Evolutionary conservation across 306 rosid genomes (phyloP).

Genomic region (Inga laurina): DNA sequence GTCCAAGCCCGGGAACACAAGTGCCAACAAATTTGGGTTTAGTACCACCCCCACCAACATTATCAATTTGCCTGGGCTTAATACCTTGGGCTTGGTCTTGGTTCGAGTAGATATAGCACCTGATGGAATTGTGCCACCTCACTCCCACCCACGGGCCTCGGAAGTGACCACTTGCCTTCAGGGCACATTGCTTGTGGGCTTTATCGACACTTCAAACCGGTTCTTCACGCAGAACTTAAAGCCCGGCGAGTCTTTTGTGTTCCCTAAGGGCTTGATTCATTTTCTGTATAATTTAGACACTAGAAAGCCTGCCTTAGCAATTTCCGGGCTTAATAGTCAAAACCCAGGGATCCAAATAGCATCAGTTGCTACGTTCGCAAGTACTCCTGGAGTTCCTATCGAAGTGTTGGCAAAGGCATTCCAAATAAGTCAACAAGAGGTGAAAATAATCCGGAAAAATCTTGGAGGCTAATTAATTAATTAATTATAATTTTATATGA

Average conservation of each 20-base stretch:
- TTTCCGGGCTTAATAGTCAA: conserved; percentile 54
- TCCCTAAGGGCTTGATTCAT: conserved; percentile 36
- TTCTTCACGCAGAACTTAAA: background rate
- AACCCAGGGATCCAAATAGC: conserved; percentile 42
- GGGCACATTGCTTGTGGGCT: background rate
- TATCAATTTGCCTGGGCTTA: conserved; percentile 50
- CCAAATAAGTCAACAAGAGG: background rate
- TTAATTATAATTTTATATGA: background rate
- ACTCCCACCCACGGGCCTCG: background rate
- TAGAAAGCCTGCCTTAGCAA: conserved; percentile 5
- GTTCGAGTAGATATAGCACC: conserved; percentile 43
- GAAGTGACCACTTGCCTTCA: conserved; percentile 1
- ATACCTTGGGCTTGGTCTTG: conserved; percentile 53
- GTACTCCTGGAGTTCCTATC: conserved; percentile 32
- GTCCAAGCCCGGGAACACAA: conserved; percentile 47
- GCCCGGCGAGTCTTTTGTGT: conserved; percentile 10
- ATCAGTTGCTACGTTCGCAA: conserved; percentile 39
- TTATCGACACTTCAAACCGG: background rate
- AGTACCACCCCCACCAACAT: conserved; percentile 31
- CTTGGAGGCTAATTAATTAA: conserved; percentile 32
- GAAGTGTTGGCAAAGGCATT: conserved; percentile 27
- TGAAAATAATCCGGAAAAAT: conserved; percentile 30
- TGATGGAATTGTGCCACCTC: conserved; percentile 5
- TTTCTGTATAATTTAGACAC: background rate
- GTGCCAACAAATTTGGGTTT: conserved; percentile 37